These are phyloP conservation scores for Blechomonas ayalai DNA, from an alignment of 208 protist species.

Conservation along the genomic window DNA sequence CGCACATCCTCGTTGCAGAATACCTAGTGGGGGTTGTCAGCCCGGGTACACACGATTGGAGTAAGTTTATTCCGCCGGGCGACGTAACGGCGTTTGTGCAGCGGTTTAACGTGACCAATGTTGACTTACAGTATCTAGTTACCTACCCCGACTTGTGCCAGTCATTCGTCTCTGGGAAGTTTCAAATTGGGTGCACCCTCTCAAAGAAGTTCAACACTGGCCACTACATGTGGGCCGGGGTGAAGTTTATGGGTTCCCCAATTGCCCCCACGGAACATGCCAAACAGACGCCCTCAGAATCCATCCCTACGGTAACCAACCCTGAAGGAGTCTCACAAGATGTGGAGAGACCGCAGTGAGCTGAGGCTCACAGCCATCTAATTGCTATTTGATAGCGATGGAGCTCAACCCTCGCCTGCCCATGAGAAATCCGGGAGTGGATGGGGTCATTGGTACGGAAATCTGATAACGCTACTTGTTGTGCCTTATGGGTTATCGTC, in stretches of 20 bases:
- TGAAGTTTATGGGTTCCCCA: too few relatives aligned
- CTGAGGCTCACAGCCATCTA: too few relatives aligned
- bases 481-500: neutral
- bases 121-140: conserved; percentile 66
- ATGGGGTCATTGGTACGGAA: too few relatives aligned
- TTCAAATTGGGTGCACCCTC: conserved; percentile 65
- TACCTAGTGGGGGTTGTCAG: conserved; percentile 74
- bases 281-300: too few relatives aligned
- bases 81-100: conserved; percentile 55
- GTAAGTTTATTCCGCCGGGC: conserved; percentile 79
- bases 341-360: too few relatives aligned
- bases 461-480: too few relatives aligned
- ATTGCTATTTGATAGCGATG: too few relatives aligned
- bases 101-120: conserved; percentile 40
- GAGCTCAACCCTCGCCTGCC: too few relatives aligned
- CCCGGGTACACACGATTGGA: conserved; percentile 88
- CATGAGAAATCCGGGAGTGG: too few relatives aligned
- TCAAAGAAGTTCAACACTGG: conserved; percentile 54
- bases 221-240: conserved; percentile 79
- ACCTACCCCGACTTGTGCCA: conserved; percentile 56
- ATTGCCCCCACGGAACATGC: neutral
- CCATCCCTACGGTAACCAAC: too few relatives aligned
- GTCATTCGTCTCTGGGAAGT: conserved; percentile 36
- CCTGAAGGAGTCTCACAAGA: too few relatives aligned
- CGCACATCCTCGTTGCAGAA: conserved; percentile 81